Base-by-base conservation (phyloP, 768 basidiomycete species). In the Mycena metata region DNA sequence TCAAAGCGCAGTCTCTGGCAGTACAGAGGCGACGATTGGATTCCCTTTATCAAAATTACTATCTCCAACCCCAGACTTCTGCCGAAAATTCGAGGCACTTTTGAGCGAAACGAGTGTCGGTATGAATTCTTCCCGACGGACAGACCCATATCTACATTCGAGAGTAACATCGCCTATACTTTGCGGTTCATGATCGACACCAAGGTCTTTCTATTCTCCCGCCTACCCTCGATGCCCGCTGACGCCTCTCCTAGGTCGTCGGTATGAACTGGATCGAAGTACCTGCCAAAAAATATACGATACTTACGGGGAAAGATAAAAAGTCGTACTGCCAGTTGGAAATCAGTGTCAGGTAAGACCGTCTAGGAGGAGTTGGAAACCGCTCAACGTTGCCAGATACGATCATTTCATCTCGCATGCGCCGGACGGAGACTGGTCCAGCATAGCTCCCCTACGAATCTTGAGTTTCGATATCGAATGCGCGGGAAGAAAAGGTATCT, bases 221-320 rank as follows among this genome's bases (percentile, higher is more conserved):
- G 15, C 7, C 21, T n/a, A 54, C 9, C n/a, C 49, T 23, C 30
- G 30, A 12, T 4, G 7, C 60, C 30, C 58, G 1, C 33, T 46
- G 47, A 72, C 39, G 66, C 54, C 3, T 21, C 13, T 66, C 59
- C 24, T 69, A 96, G 94, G 90, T 99, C 35, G 91, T 96, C 55
- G 98, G 98, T 11, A 99, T 99, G 98, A 99, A 98, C 76, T 99
- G 98, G 97, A 92, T 99, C 59, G 96, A 99, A 80, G 83, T 98
- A 11, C 92, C 92, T 6, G 89, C 92, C 5, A 94, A 94, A 3
- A 89, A 89, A 72, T 99, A 98, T 75, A 83, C 83, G 15, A 76
- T 96, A 21, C 65, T 90, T n/a, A 76, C 85, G 2, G 83, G 79
- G 13, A 83, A 83, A 47, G 81, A 85, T 42, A 93, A 89, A 75